Percentiles rank a stretch among this genome's conserved stretches.
phyloP scores from a whole-genome alignment of 75 land plant species.

The Ceratopteris richardii region DNA sequence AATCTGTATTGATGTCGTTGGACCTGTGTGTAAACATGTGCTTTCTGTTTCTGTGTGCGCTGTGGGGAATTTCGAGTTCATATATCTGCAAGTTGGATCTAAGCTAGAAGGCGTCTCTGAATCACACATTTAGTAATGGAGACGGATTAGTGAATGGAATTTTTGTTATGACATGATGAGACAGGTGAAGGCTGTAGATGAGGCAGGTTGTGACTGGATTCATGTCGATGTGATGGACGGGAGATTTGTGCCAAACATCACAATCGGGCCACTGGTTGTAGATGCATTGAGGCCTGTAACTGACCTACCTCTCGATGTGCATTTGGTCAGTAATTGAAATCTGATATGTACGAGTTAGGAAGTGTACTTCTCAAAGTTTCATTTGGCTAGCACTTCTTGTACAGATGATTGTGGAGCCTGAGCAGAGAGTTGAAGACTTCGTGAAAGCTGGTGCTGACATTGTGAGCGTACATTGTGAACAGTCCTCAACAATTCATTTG shows the following conservation, averaged over 20 bases:
- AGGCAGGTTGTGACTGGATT: conserved; percentile 98
- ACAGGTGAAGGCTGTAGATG: conserved; percentile 95
- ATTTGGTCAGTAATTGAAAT: conserved; percentile 62
- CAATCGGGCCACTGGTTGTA: conserved; percentile 94
- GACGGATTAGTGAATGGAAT: too few relatives aligned
- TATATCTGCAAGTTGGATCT: too few relatives aligned
- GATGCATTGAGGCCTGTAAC: conserved; percentile 94
- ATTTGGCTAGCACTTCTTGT: not conserved
- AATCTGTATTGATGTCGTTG: too few relatives aligned
- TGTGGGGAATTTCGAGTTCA: too few relatives aligned
- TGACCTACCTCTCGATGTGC: conserved; percentile 93
- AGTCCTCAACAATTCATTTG: conserved; percentile 88
- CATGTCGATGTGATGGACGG: conserved; percentile 99
- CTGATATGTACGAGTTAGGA: too few relatives aligned
- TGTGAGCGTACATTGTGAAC: conserved; percentile 88
- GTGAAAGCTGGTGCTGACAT: conserved; percentile 98
- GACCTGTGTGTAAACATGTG: too few relatives aligned
- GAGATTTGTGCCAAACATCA: conserved; percentile 95
- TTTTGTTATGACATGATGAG: too few relatives aligned
- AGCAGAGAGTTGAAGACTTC: conserved; percentile 89
- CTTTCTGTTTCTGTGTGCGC: too few relatives aligned
- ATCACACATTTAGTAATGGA: too few relatives aligned
- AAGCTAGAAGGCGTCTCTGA: too few relatives aligned
- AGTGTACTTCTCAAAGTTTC: too few relatives aligned
- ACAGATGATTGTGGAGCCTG: conserved; percentile 99